These are phyloP conservation scores for Phytophthora agathidicida DNA, from an alignment of 352 stramenopile species.

Conservation along the genomic window DNA sequence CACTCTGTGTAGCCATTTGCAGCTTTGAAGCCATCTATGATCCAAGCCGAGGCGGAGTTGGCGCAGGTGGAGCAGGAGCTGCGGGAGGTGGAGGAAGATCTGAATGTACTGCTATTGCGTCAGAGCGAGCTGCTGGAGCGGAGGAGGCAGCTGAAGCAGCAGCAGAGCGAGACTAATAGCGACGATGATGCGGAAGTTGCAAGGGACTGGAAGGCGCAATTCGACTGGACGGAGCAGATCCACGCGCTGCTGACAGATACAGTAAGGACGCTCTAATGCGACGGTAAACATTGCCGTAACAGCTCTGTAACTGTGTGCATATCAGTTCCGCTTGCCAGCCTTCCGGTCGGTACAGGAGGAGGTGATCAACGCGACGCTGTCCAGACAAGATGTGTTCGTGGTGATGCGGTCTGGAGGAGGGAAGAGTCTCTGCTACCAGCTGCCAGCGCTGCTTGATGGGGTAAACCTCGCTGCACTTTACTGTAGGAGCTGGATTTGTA, in stretches of 20 bases:
- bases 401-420: constrained; percentile 92
- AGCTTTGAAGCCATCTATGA: constrained; percentile 15
- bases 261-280: constrained; percentile 10
- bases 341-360: constrained; percentile 92
- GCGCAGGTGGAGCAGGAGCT: constrained; percentile 61
- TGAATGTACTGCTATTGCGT: constrained; percentile 48
- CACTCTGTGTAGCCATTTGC: constrained; percentile 24
- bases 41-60: constrained; percentile 48
- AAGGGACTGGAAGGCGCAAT: constrained; percentile 44
- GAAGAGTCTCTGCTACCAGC: constrained; percentile 92
- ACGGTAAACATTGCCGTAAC: no score
- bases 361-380: constrained; percentile 92
- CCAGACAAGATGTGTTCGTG: constrained; percentile 89
- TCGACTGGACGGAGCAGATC: constrained; percentile 50
- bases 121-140: constrained; percentile 63
- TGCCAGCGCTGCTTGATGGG: constrained; percentile 77
- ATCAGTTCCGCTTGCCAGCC: constrained; percentile 73
- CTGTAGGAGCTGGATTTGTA: background rate
- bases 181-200: background rate
- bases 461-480: constrained; percentile 45
- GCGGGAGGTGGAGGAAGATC: constrained; percentile 58
- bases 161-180: constrained; percentile 5
- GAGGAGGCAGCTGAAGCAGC: constrained; percentile 46
- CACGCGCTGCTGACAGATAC: constrained; percentile 35
- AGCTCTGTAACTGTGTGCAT: background rate